Base-by-base conservation (phyloP, 225 moss, liverwort and hornwort species). In the Bryum argenteum region DNA sequence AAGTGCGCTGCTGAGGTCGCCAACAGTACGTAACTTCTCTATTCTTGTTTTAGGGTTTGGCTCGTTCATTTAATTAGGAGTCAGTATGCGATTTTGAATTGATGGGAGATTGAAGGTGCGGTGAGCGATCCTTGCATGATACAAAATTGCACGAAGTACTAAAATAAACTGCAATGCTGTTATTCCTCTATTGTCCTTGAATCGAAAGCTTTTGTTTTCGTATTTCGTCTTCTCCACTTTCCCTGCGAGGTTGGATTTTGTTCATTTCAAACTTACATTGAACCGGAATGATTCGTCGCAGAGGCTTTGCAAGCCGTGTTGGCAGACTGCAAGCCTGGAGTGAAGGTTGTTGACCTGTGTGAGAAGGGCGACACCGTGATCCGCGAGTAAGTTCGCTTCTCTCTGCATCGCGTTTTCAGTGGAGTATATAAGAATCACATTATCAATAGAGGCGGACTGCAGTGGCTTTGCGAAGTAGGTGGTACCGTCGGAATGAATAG, bases 1-100 rank as follows among this genome's bases (percentile, higher is more conserved):
- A 98, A 98, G 69, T 92, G 92, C 84, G 98, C 98, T 23, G 92
- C 98, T 1, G 98, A 98, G 85, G 89, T 98, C 82, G 94, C 88
- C 1, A 98, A 98, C 71, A 98, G 98, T 98, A 80, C 80, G 97
- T 84, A 10, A 12, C 51, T 48, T 17, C 17, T 17, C 48, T 6
- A 15, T 48, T 48, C 48, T 11, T 48, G 17, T 48, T 15, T 48
- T 83, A 83, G 83, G 83, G 83, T 73, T 83, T 77, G 51, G 24
- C 38, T n/a, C n/a, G n/a, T n/a, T n/a, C n/a, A n/a, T n/a, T n/a
- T n/a, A 41, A 50, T 26, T 76, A 70, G n/a, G 14, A 54, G 67
- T 0, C 76, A 16, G 63, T 51, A 14, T 50, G 3, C 15, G 33
- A 33, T 33, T 33, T 28, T 28, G 21, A 58, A 21, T 12, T 1